Evolutionary conservation across 2,329 filamentous ascomycete species (phyloP), one percentile per base, ranked within the genome.

Genomic region (Fusarium pseudoanthophilum): DNA sequence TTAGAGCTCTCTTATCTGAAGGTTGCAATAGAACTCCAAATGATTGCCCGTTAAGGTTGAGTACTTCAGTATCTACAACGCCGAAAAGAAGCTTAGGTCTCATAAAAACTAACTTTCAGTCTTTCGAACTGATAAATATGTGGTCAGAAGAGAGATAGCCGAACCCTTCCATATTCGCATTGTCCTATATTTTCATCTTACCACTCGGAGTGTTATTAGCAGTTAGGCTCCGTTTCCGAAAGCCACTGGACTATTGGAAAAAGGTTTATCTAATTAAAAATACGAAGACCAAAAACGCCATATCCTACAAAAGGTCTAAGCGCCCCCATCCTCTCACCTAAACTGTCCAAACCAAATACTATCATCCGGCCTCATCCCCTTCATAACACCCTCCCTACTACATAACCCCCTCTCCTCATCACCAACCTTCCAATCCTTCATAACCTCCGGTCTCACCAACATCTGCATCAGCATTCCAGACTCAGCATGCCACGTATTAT

Each of bases 391-490:
- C 4, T 76, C 48, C 4, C 74, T 62, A 7, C 3, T 37, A 48
- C 82, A 84, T 72, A 83, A 75, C 2, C 65, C 70, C 14, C 64
- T 72, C 36, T 78, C 74, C 9, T 73, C 63, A 2, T 75, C 62
- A 2, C 65, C 63, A 6, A 81, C 53, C 4, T 59, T 49, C 82
- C 80, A 82, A 7, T 42, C 42, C 1, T 69, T 64, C 9, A 82
- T 77, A 9, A 75, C 75, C 3, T 82, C 80, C 0, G 75, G 72
- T 16, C 76, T 73, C 2, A 81, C 82, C 16, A 84, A 74, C 60
- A 92, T 85, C 78, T 90, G 87, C 89, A 91, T 91, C 37, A 86
- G 66, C 82, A 90, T 84, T 3, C 89, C 88, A 3, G 88, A 85
- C 72, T 89, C 87, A 1, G 84, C 83, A 74, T 91, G 89, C 89